phyloP scores from a whole-genome alignment of 495 filamentous ascomycete species.

The Jackrogersella minutella region DNA sequence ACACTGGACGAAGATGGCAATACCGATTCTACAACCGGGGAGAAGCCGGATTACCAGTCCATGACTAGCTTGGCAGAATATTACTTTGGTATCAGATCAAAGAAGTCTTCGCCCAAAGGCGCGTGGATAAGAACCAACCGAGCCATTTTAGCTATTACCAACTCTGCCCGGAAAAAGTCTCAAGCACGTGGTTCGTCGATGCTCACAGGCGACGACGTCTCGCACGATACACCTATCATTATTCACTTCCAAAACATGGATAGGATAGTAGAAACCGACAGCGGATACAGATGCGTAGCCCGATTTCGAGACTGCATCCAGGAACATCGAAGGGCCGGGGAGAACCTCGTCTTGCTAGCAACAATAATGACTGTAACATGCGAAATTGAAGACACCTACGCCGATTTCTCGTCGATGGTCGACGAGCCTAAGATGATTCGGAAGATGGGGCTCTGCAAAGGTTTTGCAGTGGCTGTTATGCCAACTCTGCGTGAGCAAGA shows the following conservation, averaged over 20 bases:
- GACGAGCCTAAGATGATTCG: neutral
- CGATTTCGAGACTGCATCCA: neutral
- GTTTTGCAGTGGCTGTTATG: neutral
- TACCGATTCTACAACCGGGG: neutral
- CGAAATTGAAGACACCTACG: too few relatives aligned
- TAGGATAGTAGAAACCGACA: neutral
- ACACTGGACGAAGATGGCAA: neutral
- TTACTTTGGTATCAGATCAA: neutral
- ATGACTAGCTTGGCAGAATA: neutral
- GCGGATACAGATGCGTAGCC: neutral
- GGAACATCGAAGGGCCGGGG: neutral
- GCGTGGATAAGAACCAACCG: neutral
- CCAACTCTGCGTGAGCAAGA: neutral
- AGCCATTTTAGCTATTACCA: neutral
- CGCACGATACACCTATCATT: neutral
- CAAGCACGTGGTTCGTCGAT: neutral
- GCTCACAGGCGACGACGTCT: neutral
- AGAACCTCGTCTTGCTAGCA: neutral
- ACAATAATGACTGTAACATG: neutral
- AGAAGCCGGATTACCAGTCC: too few relatives aligned
- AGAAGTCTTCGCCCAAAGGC: neutral
- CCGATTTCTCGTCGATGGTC: too few relatives aligned
- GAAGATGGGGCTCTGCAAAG: neutral
- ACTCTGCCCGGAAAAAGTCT: neutral
- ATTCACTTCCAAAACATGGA: neutral